Base-by-base conservation (phyloP, 1,284 basidiomycete species). In the Mycosarcoma mackinlayi region DNA sequence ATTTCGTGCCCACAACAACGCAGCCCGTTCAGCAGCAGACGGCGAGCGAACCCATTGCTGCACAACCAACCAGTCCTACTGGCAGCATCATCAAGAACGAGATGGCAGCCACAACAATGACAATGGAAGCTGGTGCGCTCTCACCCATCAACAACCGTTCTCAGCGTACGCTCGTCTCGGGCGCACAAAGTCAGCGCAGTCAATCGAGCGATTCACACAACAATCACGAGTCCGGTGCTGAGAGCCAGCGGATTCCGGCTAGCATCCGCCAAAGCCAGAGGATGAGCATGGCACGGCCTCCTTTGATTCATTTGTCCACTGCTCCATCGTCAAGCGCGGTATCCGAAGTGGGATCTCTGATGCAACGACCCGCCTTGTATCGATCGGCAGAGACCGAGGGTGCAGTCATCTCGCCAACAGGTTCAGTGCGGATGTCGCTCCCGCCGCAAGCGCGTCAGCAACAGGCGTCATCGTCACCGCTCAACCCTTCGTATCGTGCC, bases 261-360 rank as follows among this genome's bases (percentile, higher is more conserved):
- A 64, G 52, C 30, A 60, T 60, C 19, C 51, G 52, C 14, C 50
- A 57, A 6, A 69, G 52, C 27, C 66, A 64, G 23, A 51, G 66
- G 38, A 56, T 59, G 44, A 64, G 66, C 31, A 13, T 53, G 25
- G 39, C 55, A 8, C 37, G 52, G 16, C 60, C 60, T 35, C 60
- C 66, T 18, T 21, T 69, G 30, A 54, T 63, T 30, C 66, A 69
- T n/a, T 41, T 69, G 14, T 48, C 60, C 6, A 69, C 47, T 5
- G 55, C 66, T n/a, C 66, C 66, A 0, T 33, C 56, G 13, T 40
- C 35, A 1, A n/a, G n/a, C n/a, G 30, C 37, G 3, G 41, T 19
- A 0, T 49, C 44, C 13, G 56, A 59, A 30, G 13, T 37, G 4
- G 48, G 35, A 5, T 25, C 10, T 2, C 10, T 51, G 37, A 35